A percentile compares a stretch with the other conserved stretches of the same genome.
phyloP scores from a whole-genome alignment of 441 rosid species.

The Adansonia gregorii region DNA sequence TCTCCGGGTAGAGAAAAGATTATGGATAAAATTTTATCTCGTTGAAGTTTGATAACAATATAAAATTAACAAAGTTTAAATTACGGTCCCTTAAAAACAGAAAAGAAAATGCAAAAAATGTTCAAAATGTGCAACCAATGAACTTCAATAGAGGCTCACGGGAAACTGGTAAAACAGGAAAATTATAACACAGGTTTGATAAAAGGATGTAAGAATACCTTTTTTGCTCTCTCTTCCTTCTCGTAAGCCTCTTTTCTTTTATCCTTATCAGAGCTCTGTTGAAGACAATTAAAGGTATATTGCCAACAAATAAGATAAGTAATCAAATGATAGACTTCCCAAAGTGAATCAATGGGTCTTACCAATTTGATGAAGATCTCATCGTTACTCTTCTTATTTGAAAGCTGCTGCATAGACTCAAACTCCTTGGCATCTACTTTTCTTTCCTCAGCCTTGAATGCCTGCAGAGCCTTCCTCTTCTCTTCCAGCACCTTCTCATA shows the following conservation, averaged over 20 bases:
- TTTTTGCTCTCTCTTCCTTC: constrained; percentile 64
- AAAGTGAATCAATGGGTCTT: background rate
- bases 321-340: background rate
- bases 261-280: constrained; percentile 73
- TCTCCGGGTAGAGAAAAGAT: background rate
- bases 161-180: background rate
- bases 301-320: constrained; percentile 11
- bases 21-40: background rate
- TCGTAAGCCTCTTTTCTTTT: constrained; percentile 68
- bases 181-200: background rate
- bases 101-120: too few relatives aligned
- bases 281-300: background rate
- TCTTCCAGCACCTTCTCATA: constrained; percentile 84
- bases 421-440: constrained; percentile 74
- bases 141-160: background rate
- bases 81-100: background rate
- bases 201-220: constrained; percentile 40
- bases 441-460: constrained; percentile 69
- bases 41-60: background rate
- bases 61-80: background rate
- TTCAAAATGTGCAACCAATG: too few relatives aligned
- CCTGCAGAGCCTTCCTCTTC: constrained; percentile 76
- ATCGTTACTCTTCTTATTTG: constrained; percentile 59
- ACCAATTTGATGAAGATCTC: constrained; percentile 77
- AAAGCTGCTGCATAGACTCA: constrained; percentile 65